Evolutionary conservation across 495 filamentous ascomycete genomes (phyloP).

Genomic region (Tricharina praecox): DNA sequence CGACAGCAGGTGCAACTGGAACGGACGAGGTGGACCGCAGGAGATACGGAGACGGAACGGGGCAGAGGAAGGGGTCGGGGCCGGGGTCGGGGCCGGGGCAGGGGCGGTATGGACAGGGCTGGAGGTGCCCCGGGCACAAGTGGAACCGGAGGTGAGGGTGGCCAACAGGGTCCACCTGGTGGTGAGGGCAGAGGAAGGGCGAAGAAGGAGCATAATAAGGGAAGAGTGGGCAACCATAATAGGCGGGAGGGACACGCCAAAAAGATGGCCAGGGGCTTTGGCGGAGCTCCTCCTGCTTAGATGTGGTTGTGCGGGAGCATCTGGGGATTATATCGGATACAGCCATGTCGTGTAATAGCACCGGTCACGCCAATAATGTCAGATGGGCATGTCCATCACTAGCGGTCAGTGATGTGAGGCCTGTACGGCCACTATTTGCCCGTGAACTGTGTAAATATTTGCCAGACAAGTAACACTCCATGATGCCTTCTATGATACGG

Average conservation of each 20-base stretch:
- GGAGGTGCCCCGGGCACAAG: no score
- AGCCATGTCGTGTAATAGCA: no score
- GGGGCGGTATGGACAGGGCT: conserved; percentile 32
- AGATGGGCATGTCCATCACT: no score
- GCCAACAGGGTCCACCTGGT: conserved; percentile 41
- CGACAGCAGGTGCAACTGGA: conserved; percentile 5
- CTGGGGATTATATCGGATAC: no score
- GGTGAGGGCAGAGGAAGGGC: conserved; percentile 30
- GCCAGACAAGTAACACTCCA: no score
- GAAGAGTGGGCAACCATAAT: conserved; percentile 45
- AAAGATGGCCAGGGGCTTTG: conserved; percentile 38
- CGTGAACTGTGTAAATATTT: no score
- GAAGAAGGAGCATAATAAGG: conserved; percentile 50
- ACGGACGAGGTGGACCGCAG: conserved; percentile 25
- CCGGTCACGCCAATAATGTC: no score
- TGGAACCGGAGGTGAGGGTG: conserved; percentile 33
- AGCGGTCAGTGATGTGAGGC: no score
- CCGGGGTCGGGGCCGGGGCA: conserved; percentile 32
- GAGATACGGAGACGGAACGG: conserved; percentile 29
- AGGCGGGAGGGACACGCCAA: conserved; percentile 55
- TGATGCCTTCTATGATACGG: no score
- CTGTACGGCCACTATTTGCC: no score
- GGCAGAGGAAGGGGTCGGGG: conserved; percentile 26
- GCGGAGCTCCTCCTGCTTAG: conserved; percentile 28
- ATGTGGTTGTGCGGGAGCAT: no score